Evolutionary conservation across 2,329 filamentous ascomycete species (phyloP), one percentile per base, ranked within the genome.

Genomic region (Immersiporthe knoxdaviesiana): DNA sequence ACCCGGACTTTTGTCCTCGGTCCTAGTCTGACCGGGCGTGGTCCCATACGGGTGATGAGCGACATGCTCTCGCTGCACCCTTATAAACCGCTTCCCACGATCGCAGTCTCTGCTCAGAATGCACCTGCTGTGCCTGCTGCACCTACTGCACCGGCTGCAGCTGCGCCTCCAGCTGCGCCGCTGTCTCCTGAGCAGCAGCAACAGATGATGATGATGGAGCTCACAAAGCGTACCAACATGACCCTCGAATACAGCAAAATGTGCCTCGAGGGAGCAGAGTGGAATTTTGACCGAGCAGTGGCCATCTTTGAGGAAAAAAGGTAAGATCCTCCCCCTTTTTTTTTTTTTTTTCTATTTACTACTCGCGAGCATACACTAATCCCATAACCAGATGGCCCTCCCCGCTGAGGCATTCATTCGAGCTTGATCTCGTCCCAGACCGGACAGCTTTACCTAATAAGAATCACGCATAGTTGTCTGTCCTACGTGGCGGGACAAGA

Each of bases 1-100:
- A 93, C 94, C 66, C 89, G 94, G 64, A 91, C 88, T 0, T 93
- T 97, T 76, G 82, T 94, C 54, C 84, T 97, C 24, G 92, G 92
- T 0, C 93, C 93, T 1, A 92, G 92, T 41, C 85, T 85, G 44
- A 87, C 88, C 0, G 85, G 88, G 6, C 83, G 84, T 60, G 87
- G 88, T 24, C 86, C 82, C 1, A 87, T 97, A 67, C 87, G 93
- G 62, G 91, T 97, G 50, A 84, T 94, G 72, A 94, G 88, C 77
- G 94, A 97, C 78, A 88, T 94, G 81, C 83, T 97, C 52, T 89
- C 88, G 18, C 81, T 97, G 63, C 88, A 92, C 72, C 88, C 90
- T 7, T 94, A 89, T 77, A 84, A 79, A 37, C 76, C 84, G 12
- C 77, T 88, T 21, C 84, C 85, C 24, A 79, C 82, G 65, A 77